These are phyloP conservation scores for Fusarium succisae DNA, from an alignment of 2,329 filamentous ascomycete genomes.

Conservation along the genomic window DNA sequence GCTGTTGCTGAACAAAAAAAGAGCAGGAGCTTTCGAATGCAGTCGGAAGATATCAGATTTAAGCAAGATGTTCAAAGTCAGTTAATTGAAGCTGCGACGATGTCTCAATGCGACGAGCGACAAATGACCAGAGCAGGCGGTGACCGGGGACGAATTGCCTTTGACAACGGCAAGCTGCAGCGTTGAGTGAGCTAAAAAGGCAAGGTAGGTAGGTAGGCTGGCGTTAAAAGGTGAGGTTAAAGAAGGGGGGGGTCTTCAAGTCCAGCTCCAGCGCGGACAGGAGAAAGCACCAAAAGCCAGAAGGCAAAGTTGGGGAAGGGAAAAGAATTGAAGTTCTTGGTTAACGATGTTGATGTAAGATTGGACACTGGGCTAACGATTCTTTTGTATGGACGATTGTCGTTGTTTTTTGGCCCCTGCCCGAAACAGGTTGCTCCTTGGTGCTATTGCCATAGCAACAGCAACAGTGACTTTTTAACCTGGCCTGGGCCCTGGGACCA, in stretches of 20 bases:
- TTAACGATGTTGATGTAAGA: constrained; percentile 32
- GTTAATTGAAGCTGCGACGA: constrained; percentile 16
- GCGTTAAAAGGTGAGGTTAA: not conserved
- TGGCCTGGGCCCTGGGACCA: not conserved
- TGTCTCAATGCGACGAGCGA: constrained; percentile 20
- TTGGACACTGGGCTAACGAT: constrained; percentile 21
- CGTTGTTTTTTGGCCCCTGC: constrained; percentile 32
- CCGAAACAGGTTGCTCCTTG: constrained; percentile 37
- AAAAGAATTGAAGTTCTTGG: constrained; percentile 37
- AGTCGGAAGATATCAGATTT: constrained; percentile 4
- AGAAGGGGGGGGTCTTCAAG: constrained; percentile 6
- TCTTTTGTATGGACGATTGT: constrained; percentile 25
- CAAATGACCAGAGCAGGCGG: constrained; percentile 30
- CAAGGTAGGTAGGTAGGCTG: not conserved
- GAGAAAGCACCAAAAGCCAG: constrained; percentile 28
- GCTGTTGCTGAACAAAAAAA: not conserved
- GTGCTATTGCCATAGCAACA: constrained; percentile 36
- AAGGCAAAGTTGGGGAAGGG: constrained; percentile 21
- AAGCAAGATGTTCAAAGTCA: constrained; percentile 21
- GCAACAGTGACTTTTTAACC: constrained; percentile 15
- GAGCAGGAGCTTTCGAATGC: constrained; percentile 1
- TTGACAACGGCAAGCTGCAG: constrained; percentile 22
- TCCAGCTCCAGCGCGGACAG: constrained; percentile 28
- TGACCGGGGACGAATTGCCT: constrained; percentile 31
- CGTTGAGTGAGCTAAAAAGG: constrained; percentile 16